Conservation (phyloP, 163 green algal genomes). For the Trebouxiophyceae sp. region DNA sequence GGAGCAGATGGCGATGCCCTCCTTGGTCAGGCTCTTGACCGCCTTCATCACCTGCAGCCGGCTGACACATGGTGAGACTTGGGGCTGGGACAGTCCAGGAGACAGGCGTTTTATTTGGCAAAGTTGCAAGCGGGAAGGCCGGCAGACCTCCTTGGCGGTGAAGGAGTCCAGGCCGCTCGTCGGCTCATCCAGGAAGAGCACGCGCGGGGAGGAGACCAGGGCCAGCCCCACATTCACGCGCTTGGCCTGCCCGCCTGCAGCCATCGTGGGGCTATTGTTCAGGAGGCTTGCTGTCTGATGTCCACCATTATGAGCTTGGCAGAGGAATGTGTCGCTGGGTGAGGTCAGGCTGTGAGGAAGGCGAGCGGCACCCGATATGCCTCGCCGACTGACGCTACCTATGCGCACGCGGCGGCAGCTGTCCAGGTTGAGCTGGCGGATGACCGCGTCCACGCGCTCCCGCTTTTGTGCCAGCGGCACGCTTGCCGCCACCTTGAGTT, state of each 20-base stretch:
- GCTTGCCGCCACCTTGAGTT: slow-evolving; percentile 56
- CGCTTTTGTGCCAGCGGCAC: slow-evolving; percentile 41
- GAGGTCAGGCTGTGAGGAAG: neutral
- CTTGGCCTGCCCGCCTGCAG: slow-evolving; percentile 33
- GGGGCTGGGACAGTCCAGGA: neutral
- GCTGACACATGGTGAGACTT: too few species aligned
- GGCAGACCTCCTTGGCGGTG: slow-evolving; percentile 55
- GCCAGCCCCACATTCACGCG: slow-evolving; percentile 46
- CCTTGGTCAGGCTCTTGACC: slow-evolving; percentile 51
- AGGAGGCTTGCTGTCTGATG: too few species aligned
- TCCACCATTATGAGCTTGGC: neutral
- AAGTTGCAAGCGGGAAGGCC: too few species aligned
- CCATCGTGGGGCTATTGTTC: too few species aligned
- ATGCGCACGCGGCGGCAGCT: slow-evolving; percentile 51
- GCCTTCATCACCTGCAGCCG: slow-evolving; percentile 58
- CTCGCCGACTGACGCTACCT: slow-evolving; percentile 40
- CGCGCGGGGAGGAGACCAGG: slow-evolving; percentile 49
- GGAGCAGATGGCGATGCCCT: slow-evolving; percentile 66
- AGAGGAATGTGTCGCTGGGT: too few species aligned
- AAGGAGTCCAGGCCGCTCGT: slow-evolving; percentile 59
- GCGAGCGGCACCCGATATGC: slow-evolving; percentile 28
- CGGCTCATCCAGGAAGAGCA: slow-evolving; percentile 70
- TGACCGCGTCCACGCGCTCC: slow-evolving; percentile 39
- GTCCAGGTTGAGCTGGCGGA: slow-evolving; percentile 50
- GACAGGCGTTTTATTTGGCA: neutral